Conservation (phyloP, 2,329 filamentous ascomycete species). For the Cercospora janseana region DNA sequence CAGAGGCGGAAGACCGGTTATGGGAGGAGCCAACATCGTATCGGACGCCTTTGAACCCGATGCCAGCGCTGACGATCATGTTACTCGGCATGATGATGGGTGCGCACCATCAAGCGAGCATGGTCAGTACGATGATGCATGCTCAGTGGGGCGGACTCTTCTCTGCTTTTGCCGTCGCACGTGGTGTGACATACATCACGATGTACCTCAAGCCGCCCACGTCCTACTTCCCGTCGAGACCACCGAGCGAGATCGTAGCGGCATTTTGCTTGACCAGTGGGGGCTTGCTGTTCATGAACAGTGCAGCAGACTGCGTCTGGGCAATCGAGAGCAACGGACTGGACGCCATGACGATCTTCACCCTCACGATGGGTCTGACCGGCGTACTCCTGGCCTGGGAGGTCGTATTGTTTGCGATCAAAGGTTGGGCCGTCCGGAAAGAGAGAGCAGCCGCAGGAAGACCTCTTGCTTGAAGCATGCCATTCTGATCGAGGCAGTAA, state of each 20-base stretch:
- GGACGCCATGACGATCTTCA: conserved; percentile 92
- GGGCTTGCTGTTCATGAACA: conserved; percentile 89
- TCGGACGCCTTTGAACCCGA: conserved; percentile 76
- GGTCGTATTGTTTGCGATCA: conserved; percentile 73
- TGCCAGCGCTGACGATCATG: conserved; percentile 82
- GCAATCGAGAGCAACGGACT: conserved; percentile 75
- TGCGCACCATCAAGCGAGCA: conserved; percentile 78
- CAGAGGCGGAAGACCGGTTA: conserved; percentile 38
- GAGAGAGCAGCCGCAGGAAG: conserved; percentile 31
- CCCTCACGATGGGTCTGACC: conserved; percentile 78
- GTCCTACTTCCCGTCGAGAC: conserved; percentile 76
- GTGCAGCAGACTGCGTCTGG: conserved; percentile 71
- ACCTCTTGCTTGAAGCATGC: conserved; percentile 13
- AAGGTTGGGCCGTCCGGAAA: conserved; percentile 70
- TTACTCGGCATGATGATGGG: conserved; percentile 93
- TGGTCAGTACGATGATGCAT: conserved; percentile 88
- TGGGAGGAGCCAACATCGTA: conserved; percentile 66
- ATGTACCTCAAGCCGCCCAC: conserved; percentile 77
- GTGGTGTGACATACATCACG: conserved; percentile 75
- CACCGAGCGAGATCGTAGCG: conserved; percentile 84
- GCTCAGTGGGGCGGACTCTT: conserved; percentile 89
- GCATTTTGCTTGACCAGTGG: conserved; percentile 85
- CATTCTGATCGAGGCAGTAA: neutral
- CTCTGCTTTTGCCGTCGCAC: conserved; percentile 73
- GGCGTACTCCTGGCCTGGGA: conserved; percentile 84